Percentiles rank a stretch among this genome's conserved stretches.
Conservation (phyloP, 345 rosid species). For the Nephelium lappaceum region DNA sequence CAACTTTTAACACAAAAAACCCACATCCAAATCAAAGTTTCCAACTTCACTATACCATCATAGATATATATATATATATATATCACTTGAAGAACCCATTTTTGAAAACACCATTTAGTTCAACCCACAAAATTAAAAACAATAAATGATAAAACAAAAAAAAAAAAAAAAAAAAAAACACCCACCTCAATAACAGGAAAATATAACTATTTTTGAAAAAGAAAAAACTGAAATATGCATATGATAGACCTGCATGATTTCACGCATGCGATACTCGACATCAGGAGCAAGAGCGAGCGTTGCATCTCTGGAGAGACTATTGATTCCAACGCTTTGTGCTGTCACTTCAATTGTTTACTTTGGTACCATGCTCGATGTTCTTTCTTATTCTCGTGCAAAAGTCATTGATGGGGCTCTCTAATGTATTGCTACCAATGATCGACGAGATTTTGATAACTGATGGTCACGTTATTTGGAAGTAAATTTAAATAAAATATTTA, state of each 20-base stretch:
- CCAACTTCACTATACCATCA: not conserved
- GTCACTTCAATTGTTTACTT: slow-evolving; percentile 88
- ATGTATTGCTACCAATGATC: too few species aligned
- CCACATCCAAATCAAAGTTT: not conserved
- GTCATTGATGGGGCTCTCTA: too few species aligned
- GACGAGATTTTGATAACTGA: too few species aligned
- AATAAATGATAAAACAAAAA: not conserved
- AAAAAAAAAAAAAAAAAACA: too few species aligned
- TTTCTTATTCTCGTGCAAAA: not conserved
- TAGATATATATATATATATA: too few species aligned
- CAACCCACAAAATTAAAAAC: not conserved
- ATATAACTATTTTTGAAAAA: not conserved
- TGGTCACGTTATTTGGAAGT: too few species aligned
- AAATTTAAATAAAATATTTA: too few species aligned
- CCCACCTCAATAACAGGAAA: not conserved
- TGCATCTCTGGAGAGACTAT: slow-evolving; percentile 68
- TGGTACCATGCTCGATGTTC: slow-evolving; percentile 80
- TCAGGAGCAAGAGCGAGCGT: slow-evolving; percentile 90
- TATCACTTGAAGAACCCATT: too few species aligned
- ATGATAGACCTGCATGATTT: slow-evolving; percentile 78
- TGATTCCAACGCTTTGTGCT: slow-evolving; percentile 84
- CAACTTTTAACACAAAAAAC: not conserved
- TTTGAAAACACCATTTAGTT: not conserved
- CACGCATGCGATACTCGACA: slow-evolving; percentile 90
- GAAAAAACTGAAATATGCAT: not conserved